Conservation (phyloP, 768 basidiomycete genomes). For the Albatrellus ellisii region DNA sequence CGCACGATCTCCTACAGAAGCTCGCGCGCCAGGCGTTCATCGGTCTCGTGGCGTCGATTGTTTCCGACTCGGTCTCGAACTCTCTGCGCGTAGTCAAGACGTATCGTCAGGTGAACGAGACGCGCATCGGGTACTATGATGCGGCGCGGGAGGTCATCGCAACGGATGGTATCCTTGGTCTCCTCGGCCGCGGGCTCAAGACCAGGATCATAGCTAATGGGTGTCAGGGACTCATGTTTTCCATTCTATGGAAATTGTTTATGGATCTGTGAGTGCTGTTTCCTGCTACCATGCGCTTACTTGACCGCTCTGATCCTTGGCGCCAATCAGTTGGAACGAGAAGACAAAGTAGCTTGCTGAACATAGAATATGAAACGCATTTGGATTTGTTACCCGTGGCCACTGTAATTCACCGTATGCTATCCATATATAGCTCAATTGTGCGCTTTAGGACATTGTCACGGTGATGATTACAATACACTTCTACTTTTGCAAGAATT, state of each 20-base stretch:
- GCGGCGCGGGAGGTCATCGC: constrained; percentile 69
- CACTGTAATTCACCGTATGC: no score
- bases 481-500: no score
- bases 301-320: not conserved
- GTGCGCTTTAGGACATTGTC: no score
- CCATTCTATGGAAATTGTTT: constrained; percentile 84
- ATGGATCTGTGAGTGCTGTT: constrained; percentile 60
- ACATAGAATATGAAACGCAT: no score
- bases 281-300: not conserved
- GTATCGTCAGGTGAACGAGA: constrained; percentile 83
- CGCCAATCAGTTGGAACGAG: constrained; percentile 7
- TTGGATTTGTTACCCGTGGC: no score
- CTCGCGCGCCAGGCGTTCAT: constrained; percentile 79
- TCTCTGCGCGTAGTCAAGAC: constrained; percentile 91
- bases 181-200: constrained; percentile 84
- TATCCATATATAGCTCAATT: no score
- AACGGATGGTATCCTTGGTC: constrained; percentile 60
- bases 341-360: constrained; percentile 8
- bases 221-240: constrained; percentile 84
- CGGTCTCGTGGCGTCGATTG: constrained; percentile 77
- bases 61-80: constrained; percentile 81
- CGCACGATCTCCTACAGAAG: constrained; percentile 38
- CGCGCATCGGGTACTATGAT: constrained; percentile 62
- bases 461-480: no score
- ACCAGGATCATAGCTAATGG: constrained; percentile 87